Base-by-base conservation (phyloP, 1,284 basidiomycete genomes). In the Boletellus deceptivus region DNA sequence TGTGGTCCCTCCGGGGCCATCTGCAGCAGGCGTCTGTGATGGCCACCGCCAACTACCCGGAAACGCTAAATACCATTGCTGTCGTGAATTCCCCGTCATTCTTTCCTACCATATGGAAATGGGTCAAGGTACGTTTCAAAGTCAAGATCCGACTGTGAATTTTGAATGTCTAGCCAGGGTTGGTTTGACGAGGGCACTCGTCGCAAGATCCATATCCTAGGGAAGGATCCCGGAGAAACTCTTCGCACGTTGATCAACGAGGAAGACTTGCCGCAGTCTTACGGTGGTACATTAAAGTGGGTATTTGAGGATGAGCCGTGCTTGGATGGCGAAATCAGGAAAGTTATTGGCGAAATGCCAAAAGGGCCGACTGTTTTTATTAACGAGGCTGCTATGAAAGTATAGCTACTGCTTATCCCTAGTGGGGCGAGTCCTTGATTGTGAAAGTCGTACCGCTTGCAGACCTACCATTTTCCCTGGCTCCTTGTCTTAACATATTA, bases 161-260 rank as follows among this genome's bases (percentile, higher is more conserved):
- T 42, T 17, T 35, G 24, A 27, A 46, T 49, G 33, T 68, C 29
- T 36, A 34, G 51, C 3, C 29, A 80, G 83, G 78, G 75, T 18
- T 89, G 85, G 84, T 90, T 90, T 62, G 88, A 90, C 60, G 83
- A 86, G 64, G 79, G 77, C 41, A 90, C 88, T 6, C 76, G 84
- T 7, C 76, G 75, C 54, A 90, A 90, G 71, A 80, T 90, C 20
- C 78, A 85, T 59, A 73, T 90, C 14, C 69, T 89, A 18, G 81
- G 82, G 6, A 77, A 75, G 48, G 77, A 83, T 52, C 75, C 78
- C 4, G 77, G 76, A 4, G 65, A 73, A 4, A 70, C 71, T 3
- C 73, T 89, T 1, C 70, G 72, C 14, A 72, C 73, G 29, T 67
- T 89, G 41, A 76, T 90, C 25, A 67, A 83, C 39, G 64, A 71